Evolutionary conservation across 345 rosid genomes (phyloP), one percentile per base, ranked within the genome.

Genomic region (Eucalyptus curtisii): DNA sequence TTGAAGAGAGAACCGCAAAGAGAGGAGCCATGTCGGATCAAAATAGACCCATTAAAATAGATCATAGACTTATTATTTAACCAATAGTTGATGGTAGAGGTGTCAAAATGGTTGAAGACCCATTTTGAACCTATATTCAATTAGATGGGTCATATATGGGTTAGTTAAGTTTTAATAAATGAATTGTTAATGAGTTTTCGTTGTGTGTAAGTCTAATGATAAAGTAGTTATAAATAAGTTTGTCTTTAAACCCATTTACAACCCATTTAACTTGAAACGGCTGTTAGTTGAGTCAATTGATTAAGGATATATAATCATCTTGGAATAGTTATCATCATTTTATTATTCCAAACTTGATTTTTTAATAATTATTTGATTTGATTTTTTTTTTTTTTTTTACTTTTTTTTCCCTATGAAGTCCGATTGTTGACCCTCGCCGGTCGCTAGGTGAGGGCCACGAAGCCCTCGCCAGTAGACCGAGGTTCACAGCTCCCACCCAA

Each of bases 391-490:
- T 55, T 55, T 55, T 13, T 22, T 55, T 55, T 1, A 55, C 5
- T 24, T 55, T 0, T 0, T 55, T 55, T 55, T 10, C 61, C 61
- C 27, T 24, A 55, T 0, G 1, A 55, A 55, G 5, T 22, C 61
- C 0, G 3, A 0, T 0, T 0, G 0, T 1, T 55, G 0, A 0
- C 10, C 4, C 55, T 52, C 0, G 0, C 8, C 22, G 0, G 0
- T 0, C 5, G 0, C 1, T 0, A 0, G 2, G 1, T 8, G 59
- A 53, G 1, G 59, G 59, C 0, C 2, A 2, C 0, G 1, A 22
- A 53, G 59, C 59, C 61, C 27, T 1, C 1, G 0, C 59, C 22
- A 55, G 27, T 0, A 8, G 0, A 27, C 27, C 4, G 27, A 55
- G 59, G 59, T 55, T 55, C 0, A 0, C 0, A 2, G 11, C 55